Percentiles rank a stretch among this genome's conserved stretches.
phyloP scores from a whole-genome alignment of 108 stramenopile species.

The Cyclotella atomus region DNA sequence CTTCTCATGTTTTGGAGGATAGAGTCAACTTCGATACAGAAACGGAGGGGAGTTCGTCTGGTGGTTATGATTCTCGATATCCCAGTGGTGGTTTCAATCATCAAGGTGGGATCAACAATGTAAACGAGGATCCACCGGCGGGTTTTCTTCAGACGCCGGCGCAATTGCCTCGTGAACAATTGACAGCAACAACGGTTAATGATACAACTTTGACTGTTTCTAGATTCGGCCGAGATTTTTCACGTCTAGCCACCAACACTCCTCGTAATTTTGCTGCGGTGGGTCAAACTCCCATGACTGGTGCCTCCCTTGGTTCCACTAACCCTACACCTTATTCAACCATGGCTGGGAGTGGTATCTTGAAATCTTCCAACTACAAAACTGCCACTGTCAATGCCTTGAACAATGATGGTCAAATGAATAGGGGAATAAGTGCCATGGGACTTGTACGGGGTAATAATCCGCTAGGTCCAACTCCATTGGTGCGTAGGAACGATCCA shows the following conservation, averaged over 20 bases:
- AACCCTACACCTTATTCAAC: not conserved
- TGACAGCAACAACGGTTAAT: not conserved
- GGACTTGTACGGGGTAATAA: conserved; percentile 40
- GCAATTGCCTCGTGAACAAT: conserved; percentile 1
- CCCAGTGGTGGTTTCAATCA: not conserved
- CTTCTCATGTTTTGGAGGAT: not conserved
- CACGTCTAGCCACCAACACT: conserved; percentile 8
- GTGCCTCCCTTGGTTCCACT: conserved; percentile 20
- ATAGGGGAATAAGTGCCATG: conserved; percentile 18
- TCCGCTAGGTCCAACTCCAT: conserved; percentile 44
- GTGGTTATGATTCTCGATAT: not conserved
- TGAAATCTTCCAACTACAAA: conserved; percentile 16
- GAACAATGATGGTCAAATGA: not conserved
- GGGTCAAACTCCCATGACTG: conserved; percentile 31
- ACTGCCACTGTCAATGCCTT: not conserved
- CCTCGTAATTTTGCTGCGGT: conserved; percentile 24
- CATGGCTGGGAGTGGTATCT: conserved; percentile 6
- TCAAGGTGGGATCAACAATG: too few relatives aligned
- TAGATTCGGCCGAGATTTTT: conserved; percentile 13
- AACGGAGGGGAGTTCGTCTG: not conserved
- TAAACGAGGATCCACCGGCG: conserved; percentile 9
- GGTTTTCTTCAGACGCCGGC: conserved; percentile 6
- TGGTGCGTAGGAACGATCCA: conserved; percentile 23
- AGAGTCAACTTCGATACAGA: not conserved
- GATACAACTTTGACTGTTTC: not conserved